phyloP scores from a whole-genome alignment of 2,329 filamentous ascomycete genomes.

The Penicillium sp. region DNA sequence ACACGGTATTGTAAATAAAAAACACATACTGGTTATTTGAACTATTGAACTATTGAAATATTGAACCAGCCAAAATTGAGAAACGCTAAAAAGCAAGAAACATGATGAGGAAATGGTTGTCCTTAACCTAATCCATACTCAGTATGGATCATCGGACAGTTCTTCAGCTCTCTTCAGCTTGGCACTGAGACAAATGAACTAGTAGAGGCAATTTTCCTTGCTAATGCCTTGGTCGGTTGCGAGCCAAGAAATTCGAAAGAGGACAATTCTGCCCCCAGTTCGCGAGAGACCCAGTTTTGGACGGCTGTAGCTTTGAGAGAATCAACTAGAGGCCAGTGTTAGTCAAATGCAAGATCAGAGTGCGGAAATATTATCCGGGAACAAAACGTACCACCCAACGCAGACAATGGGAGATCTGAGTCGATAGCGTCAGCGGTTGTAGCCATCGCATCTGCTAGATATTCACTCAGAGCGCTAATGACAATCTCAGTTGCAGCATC shows the following conservation, averaged over 20 bases:
- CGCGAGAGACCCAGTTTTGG: constrained; percentile 24
- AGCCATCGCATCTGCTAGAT: constrained; percentile 24
- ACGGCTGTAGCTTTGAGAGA: constrained; percentile 25
- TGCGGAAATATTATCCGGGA: neutral
- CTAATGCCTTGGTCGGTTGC: constrained; percentile 20
- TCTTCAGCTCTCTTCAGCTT: constrained; percentile 11
- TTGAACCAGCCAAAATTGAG: constrained; percentile 1
- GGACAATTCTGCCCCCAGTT: constrained; percentile 23
- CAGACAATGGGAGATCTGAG: constrained; percentile 22
- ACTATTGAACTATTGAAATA: neutral
- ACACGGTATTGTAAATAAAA: constrained; percentile 1
- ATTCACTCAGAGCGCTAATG: constrained; percentile 17
- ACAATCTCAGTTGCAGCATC: constrained; percentile 17
- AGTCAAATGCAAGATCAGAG: neutral
- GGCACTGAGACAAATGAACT: constrained; percentile 21
- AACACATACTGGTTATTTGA: neutral
- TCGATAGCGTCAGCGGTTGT: constrained; percentile 23
- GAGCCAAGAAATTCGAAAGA: constrained; percentile 27
- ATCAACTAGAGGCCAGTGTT: constrained; percentile 18
- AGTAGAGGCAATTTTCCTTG: constrained; percentile 20
- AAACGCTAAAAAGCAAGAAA: neutral
- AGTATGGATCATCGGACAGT: neutral
- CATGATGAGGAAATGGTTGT: neutral
- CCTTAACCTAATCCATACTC: neutral
- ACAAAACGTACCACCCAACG: constrained; percentile 20